A percentile compares a stretch with the other conserved stretches of the same genome.
Conservation (phyloP, 1,139 yeast species). For the Lodderomyces elongisporus region DNA sequence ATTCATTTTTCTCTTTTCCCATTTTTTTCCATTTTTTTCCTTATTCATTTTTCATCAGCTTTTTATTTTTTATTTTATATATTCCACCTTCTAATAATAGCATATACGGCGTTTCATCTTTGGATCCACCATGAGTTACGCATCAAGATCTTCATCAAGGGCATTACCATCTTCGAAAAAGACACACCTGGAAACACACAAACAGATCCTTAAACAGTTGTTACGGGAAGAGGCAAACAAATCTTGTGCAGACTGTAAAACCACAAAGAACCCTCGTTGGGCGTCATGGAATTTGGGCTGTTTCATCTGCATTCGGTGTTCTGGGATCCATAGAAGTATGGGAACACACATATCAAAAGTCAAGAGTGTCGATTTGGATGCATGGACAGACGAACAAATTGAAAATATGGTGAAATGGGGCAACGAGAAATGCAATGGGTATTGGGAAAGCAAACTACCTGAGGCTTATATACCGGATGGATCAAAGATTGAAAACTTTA, state of each 20-base stretch:
- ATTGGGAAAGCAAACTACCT: slow-evolving; percentile 81
- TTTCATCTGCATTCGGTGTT: slow-evolving; percentile 84
- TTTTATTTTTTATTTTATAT: background rate
- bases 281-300: slow-evolving; percentile 95
- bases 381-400: slow-evolving; percentile 94
- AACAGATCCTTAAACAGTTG: slow-evolving; percentile 65
- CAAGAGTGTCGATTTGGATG: slow-evolving; percentile 87
- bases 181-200: slow-evolving; percentile 50
- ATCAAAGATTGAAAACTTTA: slow-evolving; percentile 81
- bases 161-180: slow-evolving; percentile 39
- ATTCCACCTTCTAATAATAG: background rate
- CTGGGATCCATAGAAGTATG: slow-evolving; percentile 92
- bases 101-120: too few relatives aligned
- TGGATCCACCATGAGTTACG: slow-evolving; percentile 16
- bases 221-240: slow-evolving; percentile 73
- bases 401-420: slow-evolving; percentile 85
- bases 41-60: background rate
- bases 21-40: background rate
- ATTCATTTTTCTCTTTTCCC: too few relatives aligned
- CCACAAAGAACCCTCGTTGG: slow-evolving; percentile 91
- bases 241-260: slow-evolving; percentile 87
- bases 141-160: slow-evolving; percentile 9
- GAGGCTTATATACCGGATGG: slow-evolving; percentile 72
- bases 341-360: slow-evolving; percentile 91
- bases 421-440: slow-evolving; percentile 66